Evolutionary conservation across 495 filamentous ascomycete species (phyloP).

Genomic region (Astrothelium macrocarpum): DNA sequence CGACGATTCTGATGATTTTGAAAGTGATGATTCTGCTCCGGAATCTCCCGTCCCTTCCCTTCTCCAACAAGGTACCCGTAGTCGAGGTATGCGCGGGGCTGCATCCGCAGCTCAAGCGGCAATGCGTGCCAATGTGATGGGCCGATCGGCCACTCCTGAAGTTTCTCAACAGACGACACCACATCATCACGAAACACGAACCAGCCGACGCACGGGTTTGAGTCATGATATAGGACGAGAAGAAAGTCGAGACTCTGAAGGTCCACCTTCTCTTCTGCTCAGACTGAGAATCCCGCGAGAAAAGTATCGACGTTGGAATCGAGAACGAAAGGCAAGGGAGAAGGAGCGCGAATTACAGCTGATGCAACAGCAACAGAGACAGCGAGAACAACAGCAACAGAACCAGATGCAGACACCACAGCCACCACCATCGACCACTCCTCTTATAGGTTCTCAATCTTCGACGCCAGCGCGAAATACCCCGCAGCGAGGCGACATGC

Average conservation of each 20-base stretch:
- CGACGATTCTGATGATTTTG: slow-evolving; percentile 79
- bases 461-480: slow-evolving; percentile 44
- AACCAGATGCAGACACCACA: slow-evolving; percentile 21
- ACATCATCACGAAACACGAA: slow-evolving; percentile 65
- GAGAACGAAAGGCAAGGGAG: slow-evolving; percentile 33
- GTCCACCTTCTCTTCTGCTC: slow-evolving; percentile 55
- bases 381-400: slow-evolving; percentile 28
- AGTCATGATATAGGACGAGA: slow-evolving; percentile 36
- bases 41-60: slow-evolving; percentile 67
- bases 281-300: slow-evolving; percentile 62
- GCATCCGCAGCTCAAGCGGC: slow-evolving; percentile 71
- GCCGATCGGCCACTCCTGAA: slow-evolving; percentile 82
- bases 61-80: slow-evolving; percentile 62
- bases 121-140: slow-evolving; percentile 59
- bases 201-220: slow-evolving; percentile 46
- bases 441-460: slow-evolving; percentile 36
- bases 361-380: neutral
- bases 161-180: slow-evolving; percentile 38
- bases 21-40: slow-evolving; percentile 75
- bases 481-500: slow-evolving; percentile 50
- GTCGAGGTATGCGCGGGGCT: slow-evolving; percentile 76
- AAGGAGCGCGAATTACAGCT: slow-evolving; percentile 3
- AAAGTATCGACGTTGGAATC: slow-evolving; percentile 49
- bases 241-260: slow-evolving; percentile 64
- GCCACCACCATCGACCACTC: slow-evolving; percentile 29